A percentile compares a stretch with the other conserved stretches of the same genome.
phyloP scores from a whole-genome alignment of 306 rosid species.

The Fragaria iinumae region DNA sequence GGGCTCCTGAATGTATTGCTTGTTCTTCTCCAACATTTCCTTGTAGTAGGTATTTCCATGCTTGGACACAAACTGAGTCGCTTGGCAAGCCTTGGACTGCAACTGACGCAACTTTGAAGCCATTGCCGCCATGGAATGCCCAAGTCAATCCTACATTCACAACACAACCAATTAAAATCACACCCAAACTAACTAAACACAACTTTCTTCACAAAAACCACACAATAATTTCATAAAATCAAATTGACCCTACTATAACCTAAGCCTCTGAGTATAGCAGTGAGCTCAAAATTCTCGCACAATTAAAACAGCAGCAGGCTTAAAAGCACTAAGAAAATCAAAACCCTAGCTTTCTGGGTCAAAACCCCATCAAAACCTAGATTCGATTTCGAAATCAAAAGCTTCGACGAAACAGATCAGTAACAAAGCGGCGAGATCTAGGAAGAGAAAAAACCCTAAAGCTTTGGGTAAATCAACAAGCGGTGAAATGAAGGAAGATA shows the following conservation, averaged over 20 bases:
- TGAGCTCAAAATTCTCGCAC: not conserved
- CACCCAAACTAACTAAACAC: not conserved
- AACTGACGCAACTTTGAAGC: conserved; percentile 70
- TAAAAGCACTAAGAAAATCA: not conserved
- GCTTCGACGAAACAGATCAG: conserved; percentile 13
- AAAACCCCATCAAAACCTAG: not conserved
- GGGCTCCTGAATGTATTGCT: conserved; percentile 87
- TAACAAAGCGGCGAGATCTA: conserved; percentile 35
- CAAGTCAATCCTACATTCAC: conserved; percentile 27
- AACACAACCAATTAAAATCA: not conserved
- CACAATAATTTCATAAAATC: not conserved
- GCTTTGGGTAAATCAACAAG: not conserved
- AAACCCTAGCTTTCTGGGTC: not conserved
- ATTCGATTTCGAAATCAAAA: not conserved
- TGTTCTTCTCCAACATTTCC: conserved; percentile 82
- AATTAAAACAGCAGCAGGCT: not conserved
- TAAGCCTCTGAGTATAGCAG: no score
- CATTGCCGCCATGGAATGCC: conserved; percentile 51
- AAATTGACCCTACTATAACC: not conserved
- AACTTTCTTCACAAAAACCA: not conserved
- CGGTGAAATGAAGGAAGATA: not conserved
- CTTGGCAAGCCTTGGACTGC: conserved; percentile 83
- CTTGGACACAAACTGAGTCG: conserved; percentile 56
- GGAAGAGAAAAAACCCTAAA: not conserved
- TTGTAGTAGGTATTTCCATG: conserved; percentile 69